Base-by-base conservation (phyloP, 2,329 filamentous ascomycete genomes). In the Paraconiothyrium sp. region DNA sequence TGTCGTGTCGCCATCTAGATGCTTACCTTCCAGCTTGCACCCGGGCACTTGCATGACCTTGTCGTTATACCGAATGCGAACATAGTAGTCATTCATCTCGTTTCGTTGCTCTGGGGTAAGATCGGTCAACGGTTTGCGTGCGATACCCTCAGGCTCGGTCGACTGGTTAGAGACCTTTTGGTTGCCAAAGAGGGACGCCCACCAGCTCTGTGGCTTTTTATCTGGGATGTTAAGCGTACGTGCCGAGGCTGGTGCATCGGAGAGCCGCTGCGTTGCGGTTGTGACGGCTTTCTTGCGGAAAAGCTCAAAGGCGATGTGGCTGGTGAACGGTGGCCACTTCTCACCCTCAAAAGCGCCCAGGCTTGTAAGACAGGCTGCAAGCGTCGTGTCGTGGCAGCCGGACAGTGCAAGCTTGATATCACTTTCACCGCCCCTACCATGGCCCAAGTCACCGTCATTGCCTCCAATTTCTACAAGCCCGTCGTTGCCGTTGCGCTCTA, bases 371-470 rank as follows among this genome's bases (percentile, higher is more conserved):
- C 93, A 83, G 1, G 87, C 92, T 2, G 92, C 95, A 5, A 99
- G 85, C 0, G 95, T 98, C 2, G 95, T 98, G 75, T 98, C 94
- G 78, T 97, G 94, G 73, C 94, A 97, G 35, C 94, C 94, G 67
- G 88, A 92, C 72, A 98, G 82, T 16, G 89, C 90, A 66, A 98
- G 89, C 64, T 90, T 91, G 71, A 95, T 84, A 34, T 80, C 77
- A 39, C 78, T 82, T 57, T 85, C 83, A 14, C 82, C 84, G 35
- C 80, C 83, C 69, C 81, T 66, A 68, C 84, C 68, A 71, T 77
- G 62, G 73, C 78, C 73, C 54, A 78, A 46, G 20, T 70, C 63
- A 8, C 75, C 73, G 34, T 77, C 65, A 27, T 70, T 63, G 22
- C 74, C 76, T 14, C 77, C 78, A 4, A 81, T 67, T 63, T 79